A percentile compares a stretch with the other conserved stretches of the same genome.
Conservation (phyloP, 306 rosid genomes). For the Cicer bijugum region DNA sequence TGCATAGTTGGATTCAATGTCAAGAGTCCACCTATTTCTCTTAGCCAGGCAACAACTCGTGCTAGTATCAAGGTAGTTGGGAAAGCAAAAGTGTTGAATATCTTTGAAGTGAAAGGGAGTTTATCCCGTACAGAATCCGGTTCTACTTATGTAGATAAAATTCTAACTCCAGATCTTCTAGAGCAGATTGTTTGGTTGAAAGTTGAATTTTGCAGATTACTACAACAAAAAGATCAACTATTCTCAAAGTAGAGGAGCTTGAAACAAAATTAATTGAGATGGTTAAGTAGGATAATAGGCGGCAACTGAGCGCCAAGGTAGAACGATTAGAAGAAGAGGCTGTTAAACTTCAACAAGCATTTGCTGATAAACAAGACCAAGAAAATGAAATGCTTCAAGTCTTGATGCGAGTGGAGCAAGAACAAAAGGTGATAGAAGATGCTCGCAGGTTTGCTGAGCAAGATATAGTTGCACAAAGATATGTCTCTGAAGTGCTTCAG, state of each 20-base stretch:
- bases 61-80: too few species aligned
- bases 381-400: conserved; percentile 90
- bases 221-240: conserved; percentile 90
- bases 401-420: conserved; percentile 98
- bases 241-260: conserved; percentile 94
- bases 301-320: conserved; percentile 93
- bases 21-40: too few species aligned
- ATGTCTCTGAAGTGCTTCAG: conserved; percentile 94
- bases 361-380: conserved; percentile 96
- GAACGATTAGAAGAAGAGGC: conserved; percentile 92
- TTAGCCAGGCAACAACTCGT: too few species aligned
- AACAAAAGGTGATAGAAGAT: conserved; percentile 95
- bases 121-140: conserved; percentile 78
- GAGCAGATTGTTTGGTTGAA: conserved; percentile 94
- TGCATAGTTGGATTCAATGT: too few species aligned
- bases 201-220: conserved; percentile 80
- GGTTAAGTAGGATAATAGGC: conserved; percentile 93
- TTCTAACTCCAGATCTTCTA: conserved; percentile 80
- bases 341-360: conserved; percentile 66
- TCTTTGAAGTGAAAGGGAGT: neutral
- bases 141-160: conserved; percentile 82
- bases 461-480: conserved; percentile 95
- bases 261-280: conserved; percentile 98
- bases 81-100: too few species aligned
- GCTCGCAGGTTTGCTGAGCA: conserved; percentile 97